Evolutionary conservation across 768 basidiomycete species (phyloP), one percentile per base, ranked within the genome.

Genomic region (Harrya chromipes): DNA sequence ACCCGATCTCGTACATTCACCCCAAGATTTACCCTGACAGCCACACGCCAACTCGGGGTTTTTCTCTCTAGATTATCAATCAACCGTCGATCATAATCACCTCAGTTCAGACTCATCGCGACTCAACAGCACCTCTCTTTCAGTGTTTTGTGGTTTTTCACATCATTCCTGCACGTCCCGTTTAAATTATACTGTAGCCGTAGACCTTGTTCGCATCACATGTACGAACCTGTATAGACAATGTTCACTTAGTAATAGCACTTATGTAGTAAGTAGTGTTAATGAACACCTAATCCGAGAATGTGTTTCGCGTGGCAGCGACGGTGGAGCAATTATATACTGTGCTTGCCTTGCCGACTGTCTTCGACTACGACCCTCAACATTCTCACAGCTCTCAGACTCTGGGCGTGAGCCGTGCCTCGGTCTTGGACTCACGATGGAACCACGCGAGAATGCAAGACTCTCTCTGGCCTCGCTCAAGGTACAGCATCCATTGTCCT

Each of bases 1-100:
- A 68, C 42, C 67, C 66, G 0, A 36, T 46, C 21, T 56, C 66
- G 19, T 67, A 64, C 40, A 13, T 48, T 39, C 57, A 65, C n/a
- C 33, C 54, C 31, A 50, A 55, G 35, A 14, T 45, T 31, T 47
- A 49, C 27, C 35, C 47, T 14, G 53, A 60, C 27, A 16, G 19
- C 34, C 34, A 31, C 38, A 44, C 36, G 17, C 41, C 38, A 47
- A 9, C 43, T 10, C 37, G 42, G 31, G 39, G 37, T 26, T 38
- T 29, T 33, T 46, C 24, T 35, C 37, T 41, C 12, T 56, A 46
- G 50, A 52, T n/a, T 19, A 43, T 31, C 49, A 31, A 35, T 27
- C 23, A 10, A 43, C 26, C 13, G 33, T 24, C 21, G 1, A 29
- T 38, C 33, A 35, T 11, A 26, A 41, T 42, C 40, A 42, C 21